These are phyloP conservation scores for Arctium minus DNA, from an alignment of 129 eudicot genomes.

Conservation along the genomic window DNA sequence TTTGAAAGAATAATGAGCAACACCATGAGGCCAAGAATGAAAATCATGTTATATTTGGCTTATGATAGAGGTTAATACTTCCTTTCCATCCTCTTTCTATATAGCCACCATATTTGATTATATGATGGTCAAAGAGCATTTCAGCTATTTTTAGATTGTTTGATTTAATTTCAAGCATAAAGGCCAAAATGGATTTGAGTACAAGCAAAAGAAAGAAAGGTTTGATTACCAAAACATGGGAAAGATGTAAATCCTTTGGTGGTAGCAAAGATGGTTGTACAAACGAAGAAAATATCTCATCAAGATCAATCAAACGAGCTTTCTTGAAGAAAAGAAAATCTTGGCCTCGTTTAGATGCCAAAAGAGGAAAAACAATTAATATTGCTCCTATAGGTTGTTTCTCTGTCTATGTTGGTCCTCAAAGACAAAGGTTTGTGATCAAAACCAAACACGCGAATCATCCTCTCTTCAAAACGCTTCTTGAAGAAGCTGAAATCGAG, in stretches of 20 bases:
- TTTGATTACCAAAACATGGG: conserved; percentile 58
- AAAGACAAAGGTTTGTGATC: conserved; percentile 61
- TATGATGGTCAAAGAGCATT: background rate
- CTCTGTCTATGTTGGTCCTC: conserved; percentile 76
- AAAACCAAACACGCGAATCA: conserved; percentile 52
- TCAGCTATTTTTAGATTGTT: background rate
- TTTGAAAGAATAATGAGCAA: conserved; percentile 30
- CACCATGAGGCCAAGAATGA: conserved; percentile 32
- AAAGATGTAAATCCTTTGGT: conserved; percentile 53
- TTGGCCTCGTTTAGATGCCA: conserved; percentile 21
- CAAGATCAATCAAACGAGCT: background rate
- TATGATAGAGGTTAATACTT: conserved; percentile 53
- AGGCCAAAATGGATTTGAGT: background rate
- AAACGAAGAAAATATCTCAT: conserved; percentile 9
- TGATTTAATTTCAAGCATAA: too few species aligned
- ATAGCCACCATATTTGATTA: background rate
- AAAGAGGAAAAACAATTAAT: background rate
- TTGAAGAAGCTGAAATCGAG: conserved; percentile 68
- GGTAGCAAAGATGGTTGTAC: background rate
- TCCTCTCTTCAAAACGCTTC: conserved; percentile 52
- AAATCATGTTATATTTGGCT: conserved; percentile 46
- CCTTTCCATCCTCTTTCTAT: background rate
- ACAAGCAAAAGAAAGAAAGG: conserved; percentile 45
- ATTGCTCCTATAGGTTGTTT: conserved; percentile 61
- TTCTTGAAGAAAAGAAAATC: conserved; percentile 28